Conservation (phyloP, 495 filamentous ascomycete genomes). For the Cercophora samala region DNA sequence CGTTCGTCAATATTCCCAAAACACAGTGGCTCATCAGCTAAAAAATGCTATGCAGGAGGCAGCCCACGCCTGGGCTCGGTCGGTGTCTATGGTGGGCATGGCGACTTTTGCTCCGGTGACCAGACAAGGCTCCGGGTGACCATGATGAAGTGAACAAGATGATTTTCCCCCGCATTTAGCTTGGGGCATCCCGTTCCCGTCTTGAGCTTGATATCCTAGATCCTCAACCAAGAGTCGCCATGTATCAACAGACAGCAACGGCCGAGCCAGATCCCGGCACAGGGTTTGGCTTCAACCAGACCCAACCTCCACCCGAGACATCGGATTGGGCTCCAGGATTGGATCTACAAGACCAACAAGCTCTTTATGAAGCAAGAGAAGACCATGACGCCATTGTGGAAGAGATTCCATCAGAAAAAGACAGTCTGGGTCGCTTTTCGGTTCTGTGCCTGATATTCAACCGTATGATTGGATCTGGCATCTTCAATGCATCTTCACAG, state of each 20-base stretch:
- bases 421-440: slow-evolving; percentile 21
- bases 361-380: slow-evolving; percentile 17
- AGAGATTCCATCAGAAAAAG: slow-evolving; percentile 19
- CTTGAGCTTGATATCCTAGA: neutral
- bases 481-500: slow-evolving; percentile 21
- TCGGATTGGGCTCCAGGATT: slow-evolving; percentile 19
- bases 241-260: slow-evolving; percentile 1
- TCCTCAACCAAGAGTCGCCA: too few species aligned
- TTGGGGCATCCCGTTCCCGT: too few species aligned
- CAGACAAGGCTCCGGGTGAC: neutral
- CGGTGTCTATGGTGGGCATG: neutral
- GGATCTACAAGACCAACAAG: slow-evolving; percentile 13
- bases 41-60: neutral
- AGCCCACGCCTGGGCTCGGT: neutral
- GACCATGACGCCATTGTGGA: slow-evolving; percentile 21
- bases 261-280: neutral
- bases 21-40: neutral
- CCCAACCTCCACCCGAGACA: neutral
- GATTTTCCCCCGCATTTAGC: neutral
- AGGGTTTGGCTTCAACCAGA: neutral
- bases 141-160: neutral
- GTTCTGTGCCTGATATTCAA: slow-evolving; percentile 23
- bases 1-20: neutral
- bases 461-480: slow-evolving; percentile 25
- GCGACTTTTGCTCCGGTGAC: neutral